Conservation (phyloP, 2,329 filamentous ascomycete species). For the Microascus cirrosus region DNA sequence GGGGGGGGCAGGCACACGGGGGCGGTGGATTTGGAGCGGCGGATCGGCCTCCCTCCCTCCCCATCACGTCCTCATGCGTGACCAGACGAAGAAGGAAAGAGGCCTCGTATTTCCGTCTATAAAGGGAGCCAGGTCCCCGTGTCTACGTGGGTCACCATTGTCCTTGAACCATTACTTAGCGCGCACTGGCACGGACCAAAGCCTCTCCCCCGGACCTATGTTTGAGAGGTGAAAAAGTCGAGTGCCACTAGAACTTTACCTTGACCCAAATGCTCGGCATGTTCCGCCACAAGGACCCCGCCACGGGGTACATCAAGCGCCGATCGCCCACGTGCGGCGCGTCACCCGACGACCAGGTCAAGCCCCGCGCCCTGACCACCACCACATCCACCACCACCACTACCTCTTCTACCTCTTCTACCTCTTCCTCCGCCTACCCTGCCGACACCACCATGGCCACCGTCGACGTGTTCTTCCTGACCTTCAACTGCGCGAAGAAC, state of each 20-base stretch:
- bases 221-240: neutral
- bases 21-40: neutral
- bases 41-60: neutral
- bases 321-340: neutral
- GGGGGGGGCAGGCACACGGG: neutral
- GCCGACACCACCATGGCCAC: conserved; percentile 21
- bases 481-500: conserved; percentile 78
- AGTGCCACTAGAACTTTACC: neutral
- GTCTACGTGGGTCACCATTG: neutral
- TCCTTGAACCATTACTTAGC: neutral
- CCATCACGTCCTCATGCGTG: neutral
- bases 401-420: neutral
- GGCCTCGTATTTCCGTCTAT: neutral
- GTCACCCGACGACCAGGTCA: neutral
- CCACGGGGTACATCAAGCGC: neutral
- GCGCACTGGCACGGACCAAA: neutral
- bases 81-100: neutral
- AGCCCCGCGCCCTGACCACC: neutral
- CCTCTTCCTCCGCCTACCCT: neutral
- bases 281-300: conserved; percentile 1
- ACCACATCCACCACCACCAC: neutral
- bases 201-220: neutral
- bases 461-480: conserved; percentile 67
- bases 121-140: neutral
- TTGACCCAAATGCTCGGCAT: neutral